These are phyloP conservation scores for Zygoascus flipseniorum DNA, from an alignment of 805 yeast species.

Conservation along the genomic window DNA sequence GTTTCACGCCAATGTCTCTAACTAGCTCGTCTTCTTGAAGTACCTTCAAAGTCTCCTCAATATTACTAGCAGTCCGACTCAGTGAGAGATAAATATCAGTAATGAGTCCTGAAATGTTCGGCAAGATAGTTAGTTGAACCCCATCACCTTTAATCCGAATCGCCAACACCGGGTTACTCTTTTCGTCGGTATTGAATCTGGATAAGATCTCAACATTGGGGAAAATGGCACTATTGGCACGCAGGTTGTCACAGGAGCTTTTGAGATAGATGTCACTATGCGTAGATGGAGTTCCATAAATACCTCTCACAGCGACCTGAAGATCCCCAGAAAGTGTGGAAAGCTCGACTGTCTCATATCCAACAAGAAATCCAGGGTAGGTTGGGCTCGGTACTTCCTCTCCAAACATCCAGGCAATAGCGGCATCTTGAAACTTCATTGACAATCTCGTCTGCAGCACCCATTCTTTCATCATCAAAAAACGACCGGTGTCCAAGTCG, in stretches of 20 bases:
- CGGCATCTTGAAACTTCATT: neutral
- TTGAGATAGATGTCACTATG: slow-evolving; percentile 32
- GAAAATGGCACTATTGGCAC: slow-evolving; percentile 20
- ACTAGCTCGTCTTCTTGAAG: neutral
- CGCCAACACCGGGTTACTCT: neutral
- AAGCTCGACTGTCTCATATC: slow-evolving; percentile 67
- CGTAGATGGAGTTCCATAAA: slow-evolving; percentile 63
- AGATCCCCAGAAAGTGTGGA: slow-evolving; percentile 55
- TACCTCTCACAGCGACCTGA: slow-evolving; percentile 57
- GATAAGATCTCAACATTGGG: slow-evolving; percentile 22
- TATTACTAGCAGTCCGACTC: slow-evolving; percentile 34
- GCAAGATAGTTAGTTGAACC: slow-evolving; percentile 18
- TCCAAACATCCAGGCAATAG: neutral
- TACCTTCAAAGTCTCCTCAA: slow-evolving; percentile 32
- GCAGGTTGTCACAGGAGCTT: slow-evolving; percentile 2
- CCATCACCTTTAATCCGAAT: slow-evolving; percentile 20
- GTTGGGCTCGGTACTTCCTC: neutral
- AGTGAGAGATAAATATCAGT: neutral
- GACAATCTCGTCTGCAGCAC: neutral
- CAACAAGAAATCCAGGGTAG: slow-evolving; percentile 66
- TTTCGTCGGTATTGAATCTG: neutral
- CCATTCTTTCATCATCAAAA: neutral
- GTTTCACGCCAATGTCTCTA: neutral
- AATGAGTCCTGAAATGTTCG: slow-evolving; percentile 32
- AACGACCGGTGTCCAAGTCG: neutral